Base-by-base conservation (phyloP, 2,329 filamentous ascomycete species). In the Emergomyces pasteurianus region DNA sequence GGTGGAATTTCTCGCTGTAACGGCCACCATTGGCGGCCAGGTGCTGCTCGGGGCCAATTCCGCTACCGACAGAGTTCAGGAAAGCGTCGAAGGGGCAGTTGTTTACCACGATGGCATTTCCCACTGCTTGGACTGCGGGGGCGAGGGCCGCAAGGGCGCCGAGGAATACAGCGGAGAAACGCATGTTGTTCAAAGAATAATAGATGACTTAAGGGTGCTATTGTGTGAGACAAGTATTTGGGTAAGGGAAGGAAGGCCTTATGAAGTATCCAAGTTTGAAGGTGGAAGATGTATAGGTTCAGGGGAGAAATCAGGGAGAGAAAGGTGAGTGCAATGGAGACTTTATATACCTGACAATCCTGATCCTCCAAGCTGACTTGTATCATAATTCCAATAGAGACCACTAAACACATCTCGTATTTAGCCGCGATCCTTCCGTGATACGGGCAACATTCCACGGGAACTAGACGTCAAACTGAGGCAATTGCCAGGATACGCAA, bases 21-120 rank as follows among this genome's bases (percentile, higher is more conserved):
- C 58, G 65, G 12, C 60, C 61, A 46, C 71, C 72, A 50, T 61
- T 61, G 6, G 72, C 63, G 3, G 66, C 52, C 61, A 78, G 12
- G 7, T 61, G 65, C 18, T 63, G 58, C 42, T 70, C 63, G 2
- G 68, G 63, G 16, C 62, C 63, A 47, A 71, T 63, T 12, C 52
- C 58, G 12, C 68, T 65, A 42, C 69, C 70, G 3, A 77, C 74
- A 16, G 72, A 73, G 73, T 73, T 76, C 60, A 76, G 62, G 59
- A 74, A 76, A 56, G 74, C 63, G 12, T 68, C 66, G 55, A 62
- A 59, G 0, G 54, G 8, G 69, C 74, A 77, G 60, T 68, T 61
- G 64, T 77, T 77, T 28, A 60, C 31, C 21, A 76, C 67, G 16
- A 72, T 65, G 21, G 74, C 74, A 40, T 68, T 62, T 58, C 74